Evolutionary conservation across 164 flowering plant genomes (phyloP).

Genomic region (Nelumbo lutea): DNA sequence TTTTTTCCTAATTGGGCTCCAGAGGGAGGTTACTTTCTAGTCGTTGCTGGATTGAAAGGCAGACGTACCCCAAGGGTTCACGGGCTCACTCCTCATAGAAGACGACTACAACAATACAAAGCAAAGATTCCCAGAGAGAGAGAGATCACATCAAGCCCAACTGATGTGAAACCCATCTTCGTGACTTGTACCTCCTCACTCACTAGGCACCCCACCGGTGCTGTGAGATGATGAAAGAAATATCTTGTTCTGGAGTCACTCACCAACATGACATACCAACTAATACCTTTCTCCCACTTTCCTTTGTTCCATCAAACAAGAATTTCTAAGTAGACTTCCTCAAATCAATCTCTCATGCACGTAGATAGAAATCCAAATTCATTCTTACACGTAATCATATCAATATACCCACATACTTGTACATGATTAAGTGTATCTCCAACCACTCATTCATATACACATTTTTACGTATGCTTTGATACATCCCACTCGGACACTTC

Average conservation of each 20-base stretch:
- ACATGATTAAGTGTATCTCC: too few relatives aligned
- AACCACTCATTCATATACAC: too few relatives aligned
- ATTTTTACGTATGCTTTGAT: too few relatives aligned
- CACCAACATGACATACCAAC: slow-evolving; percentile 17
- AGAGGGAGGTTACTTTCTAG: neutral
- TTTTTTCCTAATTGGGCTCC: neutral
- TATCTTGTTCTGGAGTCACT: slow-evolving; percentile 14
- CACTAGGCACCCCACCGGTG: too few relatives aligned
- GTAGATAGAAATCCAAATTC: neutral
- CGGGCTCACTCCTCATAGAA: slow-evolving; percentile 7
- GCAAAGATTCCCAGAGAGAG: slow-evolving; percentile 11
- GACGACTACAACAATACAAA: slow-evolving; percentile 1
- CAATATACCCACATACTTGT: too few relatives aligned
- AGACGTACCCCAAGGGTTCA: slow-evolving; percentile 14
- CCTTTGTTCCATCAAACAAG: neutral
- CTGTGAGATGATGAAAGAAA: neutral
- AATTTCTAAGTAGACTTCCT: neutral
- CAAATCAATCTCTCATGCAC: neutral
- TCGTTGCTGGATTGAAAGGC: slow-evolving; percentile 1
- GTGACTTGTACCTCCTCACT: too few relatives aligned
- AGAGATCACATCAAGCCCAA: neutral
- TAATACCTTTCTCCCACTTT: slow-evolving; percentile 12
- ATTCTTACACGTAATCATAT: too few relatives aligned
- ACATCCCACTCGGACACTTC: too few relatives aligned
- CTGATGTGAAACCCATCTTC: too few relatives aligned